Evolutionary conservation across 768 basidiomycete species (phyloP).

Genomic region (Krasilnikovozyma curviuscula): DNA sequence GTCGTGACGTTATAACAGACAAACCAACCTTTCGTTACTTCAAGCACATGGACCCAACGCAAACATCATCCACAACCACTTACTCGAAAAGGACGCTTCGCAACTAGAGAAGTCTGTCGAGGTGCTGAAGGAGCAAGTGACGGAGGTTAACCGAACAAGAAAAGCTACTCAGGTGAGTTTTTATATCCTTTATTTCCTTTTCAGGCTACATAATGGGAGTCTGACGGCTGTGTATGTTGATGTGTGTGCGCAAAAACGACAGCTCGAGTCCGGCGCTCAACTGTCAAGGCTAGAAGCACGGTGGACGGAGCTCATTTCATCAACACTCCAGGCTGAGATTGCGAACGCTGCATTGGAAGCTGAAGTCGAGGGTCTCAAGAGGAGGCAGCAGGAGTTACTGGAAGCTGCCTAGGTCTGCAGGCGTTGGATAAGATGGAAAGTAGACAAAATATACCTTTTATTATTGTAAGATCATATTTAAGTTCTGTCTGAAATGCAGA

Average conservation of each 20-base stretch:
- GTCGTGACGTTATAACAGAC: conserved; percentile 38
- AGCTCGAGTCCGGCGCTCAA: background rate
- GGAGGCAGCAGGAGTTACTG: conserved; percentile 20
- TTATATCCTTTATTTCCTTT: conserved; percentile 9
- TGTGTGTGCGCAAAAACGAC: background rate
- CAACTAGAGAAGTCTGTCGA: conserved; percentile 54
- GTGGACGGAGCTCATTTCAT: conserved; percentile 86
- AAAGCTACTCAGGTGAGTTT: conserved; percentile 57
- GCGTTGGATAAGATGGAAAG: too few relatives aligned
- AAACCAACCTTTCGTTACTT: conserved; percentile 60
- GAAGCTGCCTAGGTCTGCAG: too few relatives aligned
- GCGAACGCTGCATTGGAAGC: conserved; percentile 73
- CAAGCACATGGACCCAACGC: conserved; percentile 78
- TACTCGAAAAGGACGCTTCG: conserved; percentile 56
- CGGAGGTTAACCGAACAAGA: conserved; percentile 69
- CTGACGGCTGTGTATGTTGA: too few relatives aligned
- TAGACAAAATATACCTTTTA: too few relatives aligned
- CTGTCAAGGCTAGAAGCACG: conserved; percentile 46
- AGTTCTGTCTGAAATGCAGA: too few relatives aligned
- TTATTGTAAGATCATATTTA: too few relatives aligned
- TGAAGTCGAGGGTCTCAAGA: conserved; percentile 36
- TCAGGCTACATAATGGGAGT: too few relatives aligned
- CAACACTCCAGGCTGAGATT: conserved; percentile 82
- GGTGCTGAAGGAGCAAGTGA: conserved; percentile 54
- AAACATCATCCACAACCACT: conserved; percentile 79